phyloP scores from a whole-genome alignment of 768 basidiomycete species.

The Mycena galericulata region DNA sequence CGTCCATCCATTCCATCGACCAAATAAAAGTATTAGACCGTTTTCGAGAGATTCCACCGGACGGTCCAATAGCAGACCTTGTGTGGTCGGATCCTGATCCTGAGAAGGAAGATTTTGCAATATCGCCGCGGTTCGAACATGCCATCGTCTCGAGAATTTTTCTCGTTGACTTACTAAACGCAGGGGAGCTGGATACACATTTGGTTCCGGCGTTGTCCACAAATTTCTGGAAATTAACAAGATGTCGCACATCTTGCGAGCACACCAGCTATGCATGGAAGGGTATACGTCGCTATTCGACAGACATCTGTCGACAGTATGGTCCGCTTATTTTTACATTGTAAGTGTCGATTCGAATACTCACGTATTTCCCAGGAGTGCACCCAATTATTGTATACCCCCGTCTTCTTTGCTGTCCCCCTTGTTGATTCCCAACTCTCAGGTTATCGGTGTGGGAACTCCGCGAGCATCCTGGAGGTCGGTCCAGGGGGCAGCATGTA shows the following conservation, averaged over 20 bases:
- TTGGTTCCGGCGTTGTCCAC: constrained; percentile 96
- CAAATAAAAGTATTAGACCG: constrained; percentile 99
- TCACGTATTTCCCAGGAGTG: too few species aligned
- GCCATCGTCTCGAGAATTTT: constrained; percentile 18
- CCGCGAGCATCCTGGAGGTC: constrained; percentile 95
- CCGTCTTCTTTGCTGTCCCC: constrained; percentile 47
- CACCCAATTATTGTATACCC: constrained; percentile 88
- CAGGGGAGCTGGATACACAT: constrained; percentile 98
- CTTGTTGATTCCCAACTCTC: neutral
- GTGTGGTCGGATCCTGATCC: constrained; percentile 99
- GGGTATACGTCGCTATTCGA: constrained; percentile 97
- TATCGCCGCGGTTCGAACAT: constrained; percentile 87
- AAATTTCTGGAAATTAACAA: constrained; percentile 97
- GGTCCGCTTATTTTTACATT: constrained; percentile 71
- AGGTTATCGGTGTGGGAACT: constrained; percentile 93
- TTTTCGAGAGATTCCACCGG: constrained; percentile 99
- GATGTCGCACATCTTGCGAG: constrained; percentile 97
- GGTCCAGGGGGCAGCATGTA: constrained; percentile 88
- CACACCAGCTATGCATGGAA: constrained; percentile 99
- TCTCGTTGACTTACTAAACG: constrained; percentile 32
- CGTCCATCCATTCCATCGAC: constrained; percentile 98
- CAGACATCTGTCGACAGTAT: constrained; percentile 94
- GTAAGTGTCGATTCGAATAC: too few species aligned
- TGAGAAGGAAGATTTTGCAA: constrained; percentile 99
- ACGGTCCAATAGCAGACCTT: constrained; percentile 99